Base-by-base conservation (phyloP, 331 rosid species). In the Pyracantha coccinea region DNA sequence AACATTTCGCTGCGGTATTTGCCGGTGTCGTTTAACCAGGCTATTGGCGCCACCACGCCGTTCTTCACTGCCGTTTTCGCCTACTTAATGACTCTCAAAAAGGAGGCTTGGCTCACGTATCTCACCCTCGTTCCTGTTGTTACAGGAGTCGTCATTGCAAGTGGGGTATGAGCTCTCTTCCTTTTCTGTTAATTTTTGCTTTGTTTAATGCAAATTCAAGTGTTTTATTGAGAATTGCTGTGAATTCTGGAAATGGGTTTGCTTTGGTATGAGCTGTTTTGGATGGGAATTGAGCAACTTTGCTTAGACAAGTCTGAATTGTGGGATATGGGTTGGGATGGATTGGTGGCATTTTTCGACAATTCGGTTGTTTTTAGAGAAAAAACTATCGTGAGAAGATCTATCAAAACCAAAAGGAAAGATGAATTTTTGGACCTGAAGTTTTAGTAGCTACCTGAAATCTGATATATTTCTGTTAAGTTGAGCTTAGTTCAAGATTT, bases 21-120 rank as follows among this genome's bases (percentile, higher is more conserved):
- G 19, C 96, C 96, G 11, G 96, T 92, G 4, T 92, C 98, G 27
- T 90, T 92, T 83, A 92, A 92, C 66, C 98, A 92, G 75, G 98
- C 98, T 2, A 82, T 92, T n/a, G 98, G 98, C 8, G 92, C 98
- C 7, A 92, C 98, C 64, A 92, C 95, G 64, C 98, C 96, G 2
- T 92, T 92, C 66, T 88, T 92, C 77, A 92, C 96, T 11, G 96
- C 96, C 1, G 85, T 92, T 3, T 92, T 92, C 28, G 98, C 98
- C 47, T 90, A 90, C 67, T 61, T 92, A 8, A 86, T 88, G 88
- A 90, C 94, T 11, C 60, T 83, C 38, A 87, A 76, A 80, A 84
- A 85, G 74, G 96, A 90, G 80, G 87, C 88, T 38, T 92, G 91
- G 91, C 89, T 92, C 76, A 90, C 95, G 3, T 92, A 92, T 21